Base-by-base conservation (phyloP, 768 basidiomycete genomes). In the Hemileccinum rubropunctum region DNA sequence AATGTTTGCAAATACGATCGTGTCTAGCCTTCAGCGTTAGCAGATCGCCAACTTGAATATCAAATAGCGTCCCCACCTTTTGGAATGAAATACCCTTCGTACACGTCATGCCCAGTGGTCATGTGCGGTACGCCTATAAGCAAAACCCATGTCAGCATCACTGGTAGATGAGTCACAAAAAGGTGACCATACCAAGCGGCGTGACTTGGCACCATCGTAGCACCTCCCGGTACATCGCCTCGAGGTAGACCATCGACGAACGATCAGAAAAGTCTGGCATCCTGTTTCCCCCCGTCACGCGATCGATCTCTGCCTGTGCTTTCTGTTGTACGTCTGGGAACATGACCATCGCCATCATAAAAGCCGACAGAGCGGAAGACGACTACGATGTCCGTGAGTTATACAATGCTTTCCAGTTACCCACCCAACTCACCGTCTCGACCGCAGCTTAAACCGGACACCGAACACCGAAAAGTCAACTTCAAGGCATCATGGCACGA, bases 101-200 rank as follows among this genome's bases (percentile, higher is more conserved):
- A 58, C 18, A 55, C 45, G 45, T 61, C 59, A 13, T 42, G 18
- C 0, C 5, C 51, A 2, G 56, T 48, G 1, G 59, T 60, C 34
- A 57, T 44, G 43, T 72, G 71, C 4, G 66, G 59, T 1, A 66
- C 54, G 6, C 71, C 71, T 60, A 56, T 0, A 33, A 7, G 21
- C 10, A 18, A 18, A 8, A 11, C 11, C 14, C 2, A 13, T 37
- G 5, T 51, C 23, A 30, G 0, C 18, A 6, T 30, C 42, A 38
- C 21, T 15, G 11, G 17, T 20, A 23, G 23, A 3, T 6, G 2
- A 20, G 6, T 6, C 26, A n/a, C n/a, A 14, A 38, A 47, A 17
- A n/a, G 13, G 18, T 38, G 6, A 17, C 6, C 46, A 15, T 37
- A 65, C 59, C 59, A 13, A 67, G 57, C 3, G 65, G 65, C 0